phyloP scores from a whole-genome alignment of 352 stramenopile genomes.

The Globisporangium okanoganense region DNA sequence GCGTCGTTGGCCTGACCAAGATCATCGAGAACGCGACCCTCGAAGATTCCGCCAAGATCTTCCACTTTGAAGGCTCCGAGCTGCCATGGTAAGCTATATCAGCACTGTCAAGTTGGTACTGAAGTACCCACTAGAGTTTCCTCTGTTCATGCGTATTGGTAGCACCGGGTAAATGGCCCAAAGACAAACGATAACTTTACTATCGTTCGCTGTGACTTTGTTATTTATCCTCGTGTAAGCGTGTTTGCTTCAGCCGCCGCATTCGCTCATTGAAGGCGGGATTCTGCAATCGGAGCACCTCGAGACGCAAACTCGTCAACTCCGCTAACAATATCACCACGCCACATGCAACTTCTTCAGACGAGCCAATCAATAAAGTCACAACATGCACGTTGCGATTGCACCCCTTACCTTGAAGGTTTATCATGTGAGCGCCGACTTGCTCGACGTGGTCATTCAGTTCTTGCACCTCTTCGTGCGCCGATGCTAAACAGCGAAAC shows the following conservation, averaged over 20 bases:
- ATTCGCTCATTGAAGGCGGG: conserved; percentile 15
- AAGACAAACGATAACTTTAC: neutral
- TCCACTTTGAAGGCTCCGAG: conserved; percentile 44
- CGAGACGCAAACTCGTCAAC: conserved; percentile 12
- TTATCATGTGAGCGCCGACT: neutral
- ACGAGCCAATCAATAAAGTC: neutral
- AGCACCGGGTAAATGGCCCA: neutral
- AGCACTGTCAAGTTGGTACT: too few relatives aligned
- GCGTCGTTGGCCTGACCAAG: conserved; percentile 41
- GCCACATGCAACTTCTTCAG: neutral
- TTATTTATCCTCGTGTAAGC: neutral
- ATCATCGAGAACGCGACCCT: conserved; percentile 52
- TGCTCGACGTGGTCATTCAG: neutral
- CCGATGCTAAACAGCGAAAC: neutral
- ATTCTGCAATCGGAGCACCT: conserved; percentile 14
- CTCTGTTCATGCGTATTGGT: neutral
- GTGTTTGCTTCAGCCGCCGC: conserved; percentile 1
- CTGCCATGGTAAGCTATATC: conserved; percentile 46
- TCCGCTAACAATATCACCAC: conserved; percentile 6
- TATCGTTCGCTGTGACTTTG: too few relatives aligned
- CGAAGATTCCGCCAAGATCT: conserved; percentile 48
- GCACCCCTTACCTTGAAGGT: neutral
- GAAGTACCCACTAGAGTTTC: neutral
- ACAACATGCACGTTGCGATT: neutral
- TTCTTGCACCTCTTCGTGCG: neutral